Percentiles rank a stretch among this genome's conserved stretches.
Evolutionary conservation across 2,329 filamentous ascomycete species (phyloP).

Genomic region (Aspergillus sp.): DNA sequence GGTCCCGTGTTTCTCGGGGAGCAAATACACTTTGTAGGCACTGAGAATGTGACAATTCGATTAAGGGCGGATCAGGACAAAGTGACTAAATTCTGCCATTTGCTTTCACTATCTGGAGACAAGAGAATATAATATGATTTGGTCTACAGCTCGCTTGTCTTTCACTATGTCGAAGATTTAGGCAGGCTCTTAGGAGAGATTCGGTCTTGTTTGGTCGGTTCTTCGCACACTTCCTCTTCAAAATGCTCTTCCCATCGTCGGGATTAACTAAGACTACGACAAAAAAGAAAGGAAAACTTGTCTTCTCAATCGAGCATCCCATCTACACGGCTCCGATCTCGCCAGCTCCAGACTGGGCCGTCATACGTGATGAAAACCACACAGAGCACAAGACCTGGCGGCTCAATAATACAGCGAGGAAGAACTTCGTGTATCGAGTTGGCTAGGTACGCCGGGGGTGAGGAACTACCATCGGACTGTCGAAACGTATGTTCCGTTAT

Average conservation of each 20-base stretch:
- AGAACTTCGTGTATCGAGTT: conserved; percentile 42
- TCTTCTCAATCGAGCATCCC: conserved; percentile 50
- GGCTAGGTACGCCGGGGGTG: conserved; percentile 43
- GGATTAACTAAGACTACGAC: not conserved
- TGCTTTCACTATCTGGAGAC: too few relatives aligned
- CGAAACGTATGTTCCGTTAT: conserved; percentile 40
- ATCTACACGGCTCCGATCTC: conserved; percentile 32
- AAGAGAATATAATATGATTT: conserved; percentile 31
- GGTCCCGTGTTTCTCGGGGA: conserved; percentile 10
- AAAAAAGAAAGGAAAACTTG: not conserved
- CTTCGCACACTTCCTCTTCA: too few relatives aligned
- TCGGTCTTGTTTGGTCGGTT: not conserved
- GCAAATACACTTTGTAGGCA: conserved; percentile 5
- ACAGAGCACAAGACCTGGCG: conserved; percentile 42
- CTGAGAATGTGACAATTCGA: conserved; percentile 11
- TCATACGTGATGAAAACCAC: conserved; percentile 26
- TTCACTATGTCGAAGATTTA: conserved; percentile 44
- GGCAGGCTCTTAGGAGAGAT: conserved; percentile 26
- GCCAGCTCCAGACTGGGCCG: conserved; percentile 37
- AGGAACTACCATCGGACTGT: conserved; percentile 51
- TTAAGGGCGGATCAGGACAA: too few relatives aligned
- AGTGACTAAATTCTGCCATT: too few relatives aligned
- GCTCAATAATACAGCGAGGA: conserved; percentile 46
- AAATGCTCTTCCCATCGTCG: not conserved
- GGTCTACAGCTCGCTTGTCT: conserved; percentile 43